These are phyloP conservation scores for Quercus glauca DNA, from an alignment of 306 rosid genomes.

Conservation along the genomic window DNA sequence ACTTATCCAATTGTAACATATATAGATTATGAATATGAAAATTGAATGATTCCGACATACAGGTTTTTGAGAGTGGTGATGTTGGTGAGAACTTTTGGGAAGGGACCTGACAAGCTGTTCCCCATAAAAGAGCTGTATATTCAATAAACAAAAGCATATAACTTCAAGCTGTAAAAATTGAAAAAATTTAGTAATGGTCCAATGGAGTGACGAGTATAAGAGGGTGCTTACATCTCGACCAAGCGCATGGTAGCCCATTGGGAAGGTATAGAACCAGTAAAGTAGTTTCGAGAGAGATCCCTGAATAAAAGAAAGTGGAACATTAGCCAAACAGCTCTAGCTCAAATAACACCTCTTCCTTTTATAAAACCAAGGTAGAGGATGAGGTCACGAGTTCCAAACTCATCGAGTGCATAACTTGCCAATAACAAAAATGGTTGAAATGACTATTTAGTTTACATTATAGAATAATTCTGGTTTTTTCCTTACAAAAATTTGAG, in stretches of 20 bases:
- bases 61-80: slow-evolving; percentile 79
- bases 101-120: slow-evolving; percentile 83
- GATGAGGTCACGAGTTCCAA: too few relatives aligned
- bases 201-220: slow-evolving; percentile 18
- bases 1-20: neutral
- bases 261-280: slow-evolving; percentile 66
- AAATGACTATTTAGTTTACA: slow-evolving; percentile 2
- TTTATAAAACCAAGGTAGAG: too few relatives aligned
- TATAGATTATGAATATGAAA: slow-evolving; percentile 10
- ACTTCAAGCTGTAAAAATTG: slow-evolving; percentile 9
- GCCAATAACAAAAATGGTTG: neutral
- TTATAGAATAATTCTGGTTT: slow-evolving; percentile 15
- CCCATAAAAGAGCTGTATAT: slow-evolving; percentile 83
- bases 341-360: too few relatives aligned
- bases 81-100: slow-evolving; percentile 75
- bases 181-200: neutral
- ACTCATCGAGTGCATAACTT: too few relatives aligned
- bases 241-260: slow-evolving; percentile 75
- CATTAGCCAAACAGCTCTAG: slow-evolving; percentile 9
- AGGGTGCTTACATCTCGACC: slow-evolving; percentile 57
- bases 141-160: slow-evolving; percentile 20
- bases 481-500: slow-evolving; percentile 59
- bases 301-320: slow-evolving; percentile 32
- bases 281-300: slow-evolving; percentile 73
- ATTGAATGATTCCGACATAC: slow-evolving; percentile 46